Percentiles rank a stretch among this genome's conserved stretches.
Evolutionary conservation across 1,284 basidiomycete genomes (phyloP).

Genomic region (Naganishia liquefaciens): DNA sequence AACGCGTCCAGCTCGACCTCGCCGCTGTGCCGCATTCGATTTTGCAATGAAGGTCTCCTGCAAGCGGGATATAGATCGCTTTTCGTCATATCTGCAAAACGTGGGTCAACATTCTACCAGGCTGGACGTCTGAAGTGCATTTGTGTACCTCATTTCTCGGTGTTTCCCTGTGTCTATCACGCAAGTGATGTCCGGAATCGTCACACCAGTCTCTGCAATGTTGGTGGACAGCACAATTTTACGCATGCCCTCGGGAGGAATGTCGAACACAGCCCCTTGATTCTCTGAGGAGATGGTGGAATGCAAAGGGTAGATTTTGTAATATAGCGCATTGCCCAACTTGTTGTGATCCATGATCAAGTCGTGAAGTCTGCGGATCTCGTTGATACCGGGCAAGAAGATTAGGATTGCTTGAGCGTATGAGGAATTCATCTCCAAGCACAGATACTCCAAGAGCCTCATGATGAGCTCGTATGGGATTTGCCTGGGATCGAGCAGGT

Average conservation of each 20-base stretch:
- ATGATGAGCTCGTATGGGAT: constrained; percentile 90
- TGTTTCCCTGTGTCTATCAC: constrained; percentile 97
- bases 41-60: constrained; percentile 90
- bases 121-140: no score
- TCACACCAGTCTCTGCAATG: constrained; percentile 91
- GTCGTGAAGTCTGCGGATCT: constrained; percentile 88
- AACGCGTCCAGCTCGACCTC: constrained; percentile 90
- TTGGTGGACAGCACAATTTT: constrained; percentile 86
- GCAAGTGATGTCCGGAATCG: constrained; percentile 96
- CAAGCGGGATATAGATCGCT: constrained; percentile 89
- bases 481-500: constrained; percentile 81
- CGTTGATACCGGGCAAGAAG: constrained; percentile 89
- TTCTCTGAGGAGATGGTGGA: constrained; percentile 88
- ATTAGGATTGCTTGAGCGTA: constrained; percentile 84
- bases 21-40: constrained; percentile 90
- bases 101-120: constrained; percentile 21
- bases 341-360: constrained; percentile 71
- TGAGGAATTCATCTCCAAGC: constrained; percentile 60
- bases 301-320: constrained; percentile 87
- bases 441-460: constrained; percentile 81
- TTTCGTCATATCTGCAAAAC: constrained; percentile 82
- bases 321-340: constrained; percentile 69
- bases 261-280: constrained; percentile 85
- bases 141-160: constrained; percentile 73
- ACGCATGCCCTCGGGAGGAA: constrained; percentile 73